phyloP scores from a whole-genome alignment of 805 yeast species.

The Ogataea pignaliae region DNA sequence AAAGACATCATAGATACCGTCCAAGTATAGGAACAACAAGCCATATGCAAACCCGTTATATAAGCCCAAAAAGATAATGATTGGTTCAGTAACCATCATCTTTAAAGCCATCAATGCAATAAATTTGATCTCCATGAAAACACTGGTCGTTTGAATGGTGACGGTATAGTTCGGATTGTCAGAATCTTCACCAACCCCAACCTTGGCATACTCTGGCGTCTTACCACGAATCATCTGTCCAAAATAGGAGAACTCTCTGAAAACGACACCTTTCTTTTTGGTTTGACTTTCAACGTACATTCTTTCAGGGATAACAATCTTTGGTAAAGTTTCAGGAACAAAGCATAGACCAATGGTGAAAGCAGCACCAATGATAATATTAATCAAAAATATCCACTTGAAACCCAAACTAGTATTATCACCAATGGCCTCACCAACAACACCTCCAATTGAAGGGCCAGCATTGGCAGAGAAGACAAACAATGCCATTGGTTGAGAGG shows the following conservation, averaged over 20 bases:
- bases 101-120: constrained; percentile 29
- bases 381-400: constrained; percentile 32
- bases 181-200: constrained; percentile 13
- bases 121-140: constrained; percentile 27
- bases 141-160: constrained; percentile 20
- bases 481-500: constrained; percentile 33
- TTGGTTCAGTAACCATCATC: constrained; percentile 33
- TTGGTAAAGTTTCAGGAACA: constrained; percentile 34
- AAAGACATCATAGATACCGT: constrained; percentile 33
- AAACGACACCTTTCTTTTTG: constrained; percentile 16
- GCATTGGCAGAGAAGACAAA: constrained; percentile 33
- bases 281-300: constrained; percentile 21
- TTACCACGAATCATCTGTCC: constrained; percentile 12
- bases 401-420: constrained; percentile 27
- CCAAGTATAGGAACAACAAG: constrained; percentile 31
- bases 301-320: constrained; percentile 31
- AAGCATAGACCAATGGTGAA: constrained; percentile 19
- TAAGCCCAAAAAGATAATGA: constrained; percentile 29
- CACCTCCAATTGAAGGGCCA: constrained; percentile 34
- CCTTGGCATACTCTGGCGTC: constrained; percentile 14
- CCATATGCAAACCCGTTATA: constrained; percentile 35
- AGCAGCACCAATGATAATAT: constrained; percentile 29
- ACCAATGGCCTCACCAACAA: constrained; percentile 33
- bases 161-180: constrained; percentile 16
- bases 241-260: constrained; percentile 25